phyloP scores from a whole-genome alignment of 225 moss, liverwort and hornwort genomes.

The Antitrichia curtipendula region DNA sequence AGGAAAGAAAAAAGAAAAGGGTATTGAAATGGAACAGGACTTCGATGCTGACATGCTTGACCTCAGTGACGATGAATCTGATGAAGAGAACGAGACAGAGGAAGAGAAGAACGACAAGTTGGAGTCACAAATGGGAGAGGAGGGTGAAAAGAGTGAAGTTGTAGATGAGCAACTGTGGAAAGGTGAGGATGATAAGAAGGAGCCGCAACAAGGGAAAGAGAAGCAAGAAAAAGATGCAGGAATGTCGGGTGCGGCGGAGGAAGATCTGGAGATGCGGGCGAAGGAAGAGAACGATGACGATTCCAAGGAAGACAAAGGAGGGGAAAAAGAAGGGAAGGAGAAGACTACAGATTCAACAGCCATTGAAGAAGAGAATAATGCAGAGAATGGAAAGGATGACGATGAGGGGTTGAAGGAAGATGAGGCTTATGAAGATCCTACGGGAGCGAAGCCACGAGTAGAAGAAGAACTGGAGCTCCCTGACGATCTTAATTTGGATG shows the following conservation, averaged over 20 bases:
- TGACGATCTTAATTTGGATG: slow-evolving; percentile 76
- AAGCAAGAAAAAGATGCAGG: slow-evolving; percentile 81
- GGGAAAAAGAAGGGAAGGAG: slow-evolving; percentile 21
- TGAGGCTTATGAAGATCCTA: slow-evolving; percentile 61
- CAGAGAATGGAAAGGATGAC: slow-evolving; percentile 29
- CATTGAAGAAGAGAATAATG: slow-evolving; percentile 10
- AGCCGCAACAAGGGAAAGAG: slow-evolving; percentile 47
- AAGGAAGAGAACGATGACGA: slow-evolving; percentile 42
- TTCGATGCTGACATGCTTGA: slow-evolving; percentile 84
- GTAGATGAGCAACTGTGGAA: slow-evolving; percentile 95
- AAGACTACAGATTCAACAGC: slow-evolving; percentile 8
- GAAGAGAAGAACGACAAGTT: slow-evolving; percentile 63
- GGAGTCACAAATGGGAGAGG: slow-evolving; percentile 89
- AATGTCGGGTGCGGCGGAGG: slow-evolving; percentile 56
- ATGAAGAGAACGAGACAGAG: slow-evolving; percentile 51
- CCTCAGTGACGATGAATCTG: slow-evolving; percentile 75
- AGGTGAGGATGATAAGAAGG: slow-evolving; percentile 53
- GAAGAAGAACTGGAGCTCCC: slow-evolving; percentile 80
- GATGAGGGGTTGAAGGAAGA: slow-evolving; percentile 40
- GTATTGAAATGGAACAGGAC: slow-evolving; percentile 96
- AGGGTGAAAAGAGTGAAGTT: slow-evolving; percentile 64
- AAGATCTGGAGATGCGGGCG: slow-evolving; percentile 80
- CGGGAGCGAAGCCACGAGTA: slow-evolving; percentile 60
- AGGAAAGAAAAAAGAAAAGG: slow-evolving; percentile 65
- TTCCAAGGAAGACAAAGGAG: slow-evolving; percentile 12